Conservation (phyloP, 192 early-diverging fungal genomes). For the Ambispora gerdemannii region DNA sequence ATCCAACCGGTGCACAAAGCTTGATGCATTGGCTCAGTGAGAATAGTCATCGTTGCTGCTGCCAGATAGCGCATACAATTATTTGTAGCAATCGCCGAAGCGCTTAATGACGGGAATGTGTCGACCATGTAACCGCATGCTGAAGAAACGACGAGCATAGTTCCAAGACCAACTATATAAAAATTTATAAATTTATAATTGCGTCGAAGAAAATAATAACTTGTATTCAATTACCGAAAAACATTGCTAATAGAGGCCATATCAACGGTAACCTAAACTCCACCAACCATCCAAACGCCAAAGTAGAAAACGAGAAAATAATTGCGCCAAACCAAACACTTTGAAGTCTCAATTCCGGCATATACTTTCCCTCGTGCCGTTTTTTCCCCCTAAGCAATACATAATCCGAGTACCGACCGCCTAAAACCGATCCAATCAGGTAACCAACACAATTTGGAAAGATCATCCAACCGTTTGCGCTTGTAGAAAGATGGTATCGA, state of each 20-base stretch:
- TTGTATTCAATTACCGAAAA: neutral
- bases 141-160: neutral
- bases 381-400: too few species aligned
- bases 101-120: neutral
- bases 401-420: slow-evolving; percentile 42
- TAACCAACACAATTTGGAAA: slow-evolving; percentile 42
- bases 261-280: neutral
- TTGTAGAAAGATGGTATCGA: neutral
- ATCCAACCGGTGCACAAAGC: neutral
- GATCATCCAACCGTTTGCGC: neutral
- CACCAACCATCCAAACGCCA: neutral
- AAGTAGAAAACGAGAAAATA: neutral
- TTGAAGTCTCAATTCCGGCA: neutral
- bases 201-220: too few species aligned
- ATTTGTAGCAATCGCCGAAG: neutral
- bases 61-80: neutral
- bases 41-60: neutral
- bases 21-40: neutral
- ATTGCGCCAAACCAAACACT: neutral
- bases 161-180: neutral
- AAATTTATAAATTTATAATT: too few species aligned
- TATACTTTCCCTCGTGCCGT: neutral
- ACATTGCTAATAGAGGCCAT: neutral
- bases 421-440: slow-evolving; percentile 37
- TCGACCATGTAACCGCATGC: neutral